These are phyloP conservation scores for Sanguinoderma infundibulare DNA, from an alignment of 1,284 basidiomycete species.

Conservation along the genomic window DNA sequence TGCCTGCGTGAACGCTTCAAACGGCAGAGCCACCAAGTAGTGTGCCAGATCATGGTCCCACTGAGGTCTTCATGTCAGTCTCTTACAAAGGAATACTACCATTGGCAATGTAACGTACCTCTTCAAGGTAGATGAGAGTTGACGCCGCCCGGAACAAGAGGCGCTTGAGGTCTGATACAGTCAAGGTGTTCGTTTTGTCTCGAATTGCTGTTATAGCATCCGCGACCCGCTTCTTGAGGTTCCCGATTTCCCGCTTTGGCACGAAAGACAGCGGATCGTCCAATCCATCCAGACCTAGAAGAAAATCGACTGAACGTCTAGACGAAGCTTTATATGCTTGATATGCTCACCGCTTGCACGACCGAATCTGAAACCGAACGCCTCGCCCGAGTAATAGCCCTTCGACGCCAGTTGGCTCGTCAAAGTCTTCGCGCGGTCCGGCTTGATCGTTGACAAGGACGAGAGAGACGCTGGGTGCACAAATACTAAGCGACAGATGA, in stretches of 20 bases:
- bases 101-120: conserved; percentile 50
- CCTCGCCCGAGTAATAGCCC: conserved; percentile 86
- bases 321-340: neutral
- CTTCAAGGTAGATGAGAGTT: conserved; percentile 70
- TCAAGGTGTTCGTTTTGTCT: conserved; percentile 72
- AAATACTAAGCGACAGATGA: neutral
- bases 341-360: conserved; percentile 44
- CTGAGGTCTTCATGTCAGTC: conserved; percentile 40
- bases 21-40: conserved; percentile 88
- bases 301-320: neutral
- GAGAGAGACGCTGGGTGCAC: conserved; percentile 60
- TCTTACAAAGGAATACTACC: neutral
- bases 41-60: conserved; percentile 89
- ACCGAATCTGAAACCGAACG: conserved; percentile 78
- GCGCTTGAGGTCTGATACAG: conserved; percentile 82
- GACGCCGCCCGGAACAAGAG: conserved; percentile 90
- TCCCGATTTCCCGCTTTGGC: conserved; percentile 27
- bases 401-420: conserved; percentile 86
- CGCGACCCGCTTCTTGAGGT: conserved; percentile 72
- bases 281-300: conserved; percentile 9
- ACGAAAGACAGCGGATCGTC: conserved; percentile 22
- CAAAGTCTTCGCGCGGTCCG: conserved; percentile 79
- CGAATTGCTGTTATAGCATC: conserved; percentile 71
- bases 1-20: conserved; percentile 88
- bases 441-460: conserved; percentile 60